Base-by-base conservation (phyloP, 345 rosid species). In the Crucihimalaya himalaica region DNA sequence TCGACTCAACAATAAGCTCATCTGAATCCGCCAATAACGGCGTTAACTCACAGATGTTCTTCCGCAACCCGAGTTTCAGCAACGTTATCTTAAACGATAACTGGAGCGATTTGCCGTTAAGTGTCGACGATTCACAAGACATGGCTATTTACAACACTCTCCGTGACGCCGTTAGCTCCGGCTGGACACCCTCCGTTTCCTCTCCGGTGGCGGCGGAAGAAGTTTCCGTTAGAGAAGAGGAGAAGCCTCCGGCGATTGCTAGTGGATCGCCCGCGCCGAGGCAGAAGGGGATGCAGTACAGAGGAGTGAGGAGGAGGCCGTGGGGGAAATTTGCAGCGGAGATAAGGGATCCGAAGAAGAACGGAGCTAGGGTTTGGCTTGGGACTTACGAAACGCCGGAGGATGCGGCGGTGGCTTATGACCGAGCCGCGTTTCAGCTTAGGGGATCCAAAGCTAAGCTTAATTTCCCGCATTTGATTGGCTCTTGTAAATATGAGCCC, bases 261-360 rank as follows among this genome's bases (percentile, higher is more conserved):
- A 47, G 70, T 48, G 76, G 69, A 4, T 46, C 64, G 0, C 67
- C 16, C 51, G 48, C 68, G 63, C 62, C 66, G 68, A 71, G 48
- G 50, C 74, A 73, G 4, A 57, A 66, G 31, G 83, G 76, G 53
- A 78, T 66, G 75, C 88, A 77, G 50, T 88, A 76, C 65, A 73
- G 73, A 15, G 83, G 83, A 4, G 84, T 76, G 57, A 73, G 86
- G 81, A 79, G 82, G 51, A 68, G 96, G 62, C 89, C 90, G 5
- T 86, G 90, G 96, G 92, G 96, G 52, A 87, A 83, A 56, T 87
- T 74, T 45, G 90, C 89, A 32, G 92, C 92, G 23, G 92, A 87
- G 86, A 83, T 89, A 1, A 81, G 90, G 27, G 91, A 83, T 52
- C 89, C 88, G 16, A 85, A 85, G 78, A 86, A 77, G 73, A 87